Evolutionary conservation across 805 yeast genomes (phyloP).

Genomic region (Suhomyces sp.): DNA sequence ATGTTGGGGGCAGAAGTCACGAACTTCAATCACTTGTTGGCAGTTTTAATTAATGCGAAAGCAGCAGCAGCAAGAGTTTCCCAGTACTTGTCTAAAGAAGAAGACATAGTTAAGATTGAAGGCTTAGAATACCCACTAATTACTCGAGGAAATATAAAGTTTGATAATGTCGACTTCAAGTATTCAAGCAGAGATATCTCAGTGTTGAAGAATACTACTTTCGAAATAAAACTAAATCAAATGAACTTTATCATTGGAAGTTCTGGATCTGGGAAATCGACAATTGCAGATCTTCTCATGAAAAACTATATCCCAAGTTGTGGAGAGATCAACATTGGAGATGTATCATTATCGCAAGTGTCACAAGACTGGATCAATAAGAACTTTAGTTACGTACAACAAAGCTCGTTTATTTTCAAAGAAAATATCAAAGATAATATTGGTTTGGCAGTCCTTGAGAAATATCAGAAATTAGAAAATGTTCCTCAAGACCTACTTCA

Average conservation of each 20-base stretch:
- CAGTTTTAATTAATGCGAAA: conserved; percentile 66
- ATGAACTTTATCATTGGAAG: conserved; percentile 73
- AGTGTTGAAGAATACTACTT: conserved; percentile 48
- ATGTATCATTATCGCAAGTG: conserved; percentile 42
- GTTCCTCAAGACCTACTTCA: conserved; percentile 21
- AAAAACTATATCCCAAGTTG: conserved; percentile 50
- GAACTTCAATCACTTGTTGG: conserved; percentile 54
- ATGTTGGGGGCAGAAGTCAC: conserved; percentile 64
- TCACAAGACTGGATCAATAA: conserved; percentile 53
- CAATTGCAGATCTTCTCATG: conserved; percentile 63
- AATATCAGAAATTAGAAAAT: conserved; percentile 17
- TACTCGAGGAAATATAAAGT: conserved; percentile 52
- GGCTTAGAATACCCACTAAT: no score
- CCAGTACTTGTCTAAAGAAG: no score
- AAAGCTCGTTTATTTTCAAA: conserved; percentile 63
- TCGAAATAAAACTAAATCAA: conserved; percentile 45
- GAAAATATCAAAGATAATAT: conserved; percentile 66
- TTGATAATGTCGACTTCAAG: conserved; percentile 57
- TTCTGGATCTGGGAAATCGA: conserved; percentile 94
- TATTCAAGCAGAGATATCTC: conserved; percentile 58
- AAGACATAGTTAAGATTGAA: no score
- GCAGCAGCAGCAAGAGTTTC: conserved; percentile 53
- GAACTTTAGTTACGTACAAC: conserved; percentile 74
- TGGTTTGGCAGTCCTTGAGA: conserved; percentile 42
- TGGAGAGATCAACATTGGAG: conserved; percentile 65